Conservation (phyloP, 169 alveolate species). For the Eimeria zaria region DNA sequence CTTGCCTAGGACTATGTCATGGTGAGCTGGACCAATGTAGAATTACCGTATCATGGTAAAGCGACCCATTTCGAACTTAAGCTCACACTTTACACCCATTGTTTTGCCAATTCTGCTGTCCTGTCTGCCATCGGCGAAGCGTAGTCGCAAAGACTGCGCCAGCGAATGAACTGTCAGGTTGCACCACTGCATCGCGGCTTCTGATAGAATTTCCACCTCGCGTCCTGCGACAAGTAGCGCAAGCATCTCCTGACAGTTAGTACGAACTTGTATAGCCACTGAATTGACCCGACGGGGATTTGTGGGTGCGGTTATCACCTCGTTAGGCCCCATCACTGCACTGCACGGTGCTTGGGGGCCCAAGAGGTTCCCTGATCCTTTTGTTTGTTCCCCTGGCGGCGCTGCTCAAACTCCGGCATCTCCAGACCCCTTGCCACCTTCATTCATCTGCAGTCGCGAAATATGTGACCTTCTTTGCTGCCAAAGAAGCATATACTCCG, state of each 20-base stretch:
- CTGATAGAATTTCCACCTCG: not conserved
- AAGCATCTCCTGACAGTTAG: not conserved
- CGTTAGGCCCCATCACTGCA: not conserved
- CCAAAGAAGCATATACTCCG: too few relatives aligned
- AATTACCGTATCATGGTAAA: not conserved
- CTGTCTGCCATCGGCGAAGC: not conserved
- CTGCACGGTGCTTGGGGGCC: not conserved
- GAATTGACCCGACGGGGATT: not conserved
- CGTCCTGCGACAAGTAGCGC: not conserved
- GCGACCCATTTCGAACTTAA: not conserved
- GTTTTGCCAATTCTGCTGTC: not conserved
- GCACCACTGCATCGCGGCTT: not conserved
- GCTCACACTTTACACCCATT: not conserved
- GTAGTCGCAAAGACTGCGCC: not conserved
- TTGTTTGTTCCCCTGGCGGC: not conserved
- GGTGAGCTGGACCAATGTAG: not conserved
- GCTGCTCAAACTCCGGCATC: not conserved
- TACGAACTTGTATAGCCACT: not conserved
- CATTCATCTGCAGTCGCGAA: not conserved
- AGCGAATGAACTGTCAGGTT: not conserved
- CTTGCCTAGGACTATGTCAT: not conserved
- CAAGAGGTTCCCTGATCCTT: not conserved
- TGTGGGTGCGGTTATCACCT: not conserved
- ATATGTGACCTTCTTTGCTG: too few relatives aligned
- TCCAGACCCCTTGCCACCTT: too few relatives aligned